Base-by-base conservation (phyloP, 192 early-diverging fungal species). In the Spizellomyces punctatus region DNA sequence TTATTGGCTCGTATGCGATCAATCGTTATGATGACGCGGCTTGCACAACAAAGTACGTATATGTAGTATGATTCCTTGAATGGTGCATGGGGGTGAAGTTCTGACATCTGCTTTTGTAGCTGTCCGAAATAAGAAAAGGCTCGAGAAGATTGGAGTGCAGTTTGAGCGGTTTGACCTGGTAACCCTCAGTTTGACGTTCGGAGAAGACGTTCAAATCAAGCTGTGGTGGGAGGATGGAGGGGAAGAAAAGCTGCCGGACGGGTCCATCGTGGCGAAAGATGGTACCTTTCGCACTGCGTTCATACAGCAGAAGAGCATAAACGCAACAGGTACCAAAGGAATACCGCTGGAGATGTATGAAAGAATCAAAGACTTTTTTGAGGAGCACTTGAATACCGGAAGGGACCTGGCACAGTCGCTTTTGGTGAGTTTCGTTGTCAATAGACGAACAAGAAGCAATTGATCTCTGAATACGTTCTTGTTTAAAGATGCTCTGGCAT, bases 141-240 rank as follows among this genome's bases (percentile, higher is more conserved):
- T 71, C 2, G 60, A 6, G n/a, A 46, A 71, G 22, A 71, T 71
- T 21, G 69, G 69, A 14, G 59, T 63, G n/a, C 19, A 17, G 14
- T 14, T 71, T 22, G 59, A 63, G 22, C 48, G 58, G 5, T 71
- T 71, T 36, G 69, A 71, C 27, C 46, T 71, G 19, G 46, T 36
- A 48, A 45, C 21, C 27, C 59, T 71, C 3, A 62, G 54, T 17
- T 14, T 71, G 12, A 63, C 27, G 27, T 36, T 36, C 27, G 27
- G 27, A 3, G 27, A 36, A 36, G 27, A 2, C 27, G 41, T 68
- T 7, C 10, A 57, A 19, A 12, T 68, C 21, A 17, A 46, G 46
- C 43, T 66, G 19, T 63, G 61, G 61, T 41, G 27, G 27, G 27
- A 36, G 27, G 50, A 54, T 12, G 50, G 50, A 54, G 50, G 50